phyloP scores from a whole-genome alignment of 768 basidiomycete species.

The Thelephora aurantiotincta region DNA sequence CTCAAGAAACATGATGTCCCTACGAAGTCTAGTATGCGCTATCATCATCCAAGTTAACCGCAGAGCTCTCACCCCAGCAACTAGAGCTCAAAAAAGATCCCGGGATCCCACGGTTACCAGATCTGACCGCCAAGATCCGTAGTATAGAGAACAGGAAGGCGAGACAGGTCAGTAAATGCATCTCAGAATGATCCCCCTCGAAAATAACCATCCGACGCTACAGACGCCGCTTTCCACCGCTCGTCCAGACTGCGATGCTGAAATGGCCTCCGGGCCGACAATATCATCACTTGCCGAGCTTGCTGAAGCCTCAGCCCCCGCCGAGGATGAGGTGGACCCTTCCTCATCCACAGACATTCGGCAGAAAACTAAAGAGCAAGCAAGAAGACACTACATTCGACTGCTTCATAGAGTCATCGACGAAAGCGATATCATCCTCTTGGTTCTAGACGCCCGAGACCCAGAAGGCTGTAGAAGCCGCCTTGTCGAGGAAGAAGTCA shows the following conservation, averaged over 20 bases:
- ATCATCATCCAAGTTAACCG: neutral
- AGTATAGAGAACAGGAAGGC: conserved; percentile 36
- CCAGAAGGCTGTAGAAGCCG: conserved; percentile 88
- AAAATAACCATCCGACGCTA: neutral
- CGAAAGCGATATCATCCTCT: conserved; percentile 79
- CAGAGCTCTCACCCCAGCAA: neutral
- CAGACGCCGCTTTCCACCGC: neutral
- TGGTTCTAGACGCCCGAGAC: conserved; percentile 87
- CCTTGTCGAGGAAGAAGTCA: conserved; percentile 88
- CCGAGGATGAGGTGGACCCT: conserved; percentile 13
- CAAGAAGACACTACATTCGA: conserved; percentile 61
- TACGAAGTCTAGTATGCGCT: conserved; percentile 7
- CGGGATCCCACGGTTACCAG: conserved; percentile 72
- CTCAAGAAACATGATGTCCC: conserved; percentile 4
- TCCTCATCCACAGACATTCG: conserved; percentile 17
- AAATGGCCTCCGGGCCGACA: conserved; percentile 66
- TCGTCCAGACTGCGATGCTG: conserved; percentile 35
- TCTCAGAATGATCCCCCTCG: conserved; percentile 10
- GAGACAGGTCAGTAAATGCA: conserved; percentile 18
- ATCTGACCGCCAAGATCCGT: conserved; percentile 37
- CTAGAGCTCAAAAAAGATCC: conserved; percentile 81
- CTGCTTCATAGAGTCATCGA: conserved; percentile 87
- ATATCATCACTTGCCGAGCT: conserved; percentile 43
- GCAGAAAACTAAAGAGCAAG: conserved; percentile 51
- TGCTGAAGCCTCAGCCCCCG: conserved; percentile 21